Evolutionary conservation across 2,329 filamentous ascomycete species (phyloP), one percentile per base, ranked within the genome.

Genomic region (Exophiala mesophila): DNA sequence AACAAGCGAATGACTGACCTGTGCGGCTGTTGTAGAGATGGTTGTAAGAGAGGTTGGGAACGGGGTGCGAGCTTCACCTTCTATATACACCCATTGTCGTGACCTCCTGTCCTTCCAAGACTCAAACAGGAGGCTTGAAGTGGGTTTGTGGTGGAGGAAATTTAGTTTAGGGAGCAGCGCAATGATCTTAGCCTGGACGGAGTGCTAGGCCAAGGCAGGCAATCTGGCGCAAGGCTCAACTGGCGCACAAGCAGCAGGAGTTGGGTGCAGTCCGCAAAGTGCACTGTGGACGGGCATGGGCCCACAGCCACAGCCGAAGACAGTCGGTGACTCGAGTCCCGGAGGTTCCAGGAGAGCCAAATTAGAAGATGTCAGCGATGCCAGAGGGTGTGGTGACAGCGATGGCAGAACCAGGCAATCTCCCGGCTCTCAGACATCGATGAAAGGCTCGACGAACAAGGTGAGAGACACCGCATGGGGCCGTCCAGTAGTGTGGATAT

Each of bases 361-460:
- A 41, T 21, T n/a, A 18, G 39, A 28, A 35, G 16, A 41, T 35
- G 39, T 35, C 39, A 46, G 33, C 39, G 6, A 34, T 19, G 44
- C 31, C 39, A 38, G 39, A 41, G 13, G 34, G 20, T 29, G 19
- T 6, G 28, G 21, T 49, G 46, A 43, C 29, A 37, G 42, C 5
- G 36, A 20, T 49, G 46, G 35, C 46, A 49, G 38, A 21, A 31
- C 30, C 21, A 17, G 32, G 33, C 38, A 49, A 49, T 49, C 24
- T 49, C 46, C 46, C 39, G n/a, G n/a, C n/a, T n/a, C n/a, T n/a
- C n/a, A n/a, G n/a, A n/a, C n/a, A n/a, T n/a, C n/a, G n/a, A n/a
- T n/a, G n/a, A n/a, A n/a, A n/a, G n/a, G n/a, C n/a, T n/a, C n/a
- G n/a, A n/a, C n/a, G n/a, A n/a, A n/a, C n/a, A n/a, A n/a, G n/a